A percentile compares a stretch with the other conserved stretches of the same genome.
Evolutionary conservation across 2,329 filamentous ascomycete genomes (phyloP).

Genomic region (Tothia fuscella): DNA sequence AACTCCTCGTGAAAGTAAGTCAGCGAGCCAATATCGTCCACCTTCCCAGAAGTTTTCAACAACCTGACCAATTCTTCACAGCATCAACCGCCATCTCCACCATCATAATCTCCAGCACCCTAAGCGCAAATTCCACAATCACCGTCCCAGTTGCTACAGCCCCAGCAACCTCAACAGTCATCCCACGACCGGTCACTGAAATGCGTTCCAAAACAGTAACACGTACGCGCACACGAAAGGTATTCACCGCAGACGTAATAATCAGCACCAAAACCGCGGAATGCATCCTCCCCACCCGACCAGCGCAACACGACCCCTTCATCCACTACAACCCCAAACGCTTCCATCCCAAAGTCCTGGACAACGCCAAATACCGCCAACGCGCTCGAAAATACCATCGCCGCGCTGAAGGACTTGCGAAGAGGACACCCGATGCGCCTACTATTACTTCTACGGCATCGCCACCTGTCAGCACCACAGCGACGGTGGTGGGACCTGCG

Average conservation of each 20-base stretch:
- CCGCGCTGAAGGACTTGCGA: not conserved
- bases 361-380: not conserved
- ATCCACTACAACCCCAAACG: not conserved
- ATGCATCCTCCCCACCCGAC: slow-evolving; percentile 20
- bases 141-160: slow-evolving; percentile 15
- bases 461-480: not conserved
- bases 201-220: slow-evolving; percentile 20
- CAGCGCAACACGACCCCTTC: slow-evolving; percentile 15
- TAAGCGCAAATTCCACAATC: slow-evolving; percentile 16
- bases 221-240: slow-evolving; percentile 17
- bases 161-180: slow-evolving; percentile 17
- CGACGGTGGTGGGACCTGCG: not conserved
- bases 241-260: slow-evolving; percentile 12
- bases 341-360: not conserved
- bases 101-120: slow-evolving; percentile 12
- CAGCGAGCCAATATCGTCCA: too few species aligned
- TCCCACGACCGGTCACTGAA: slow-evolving; percentile 15
- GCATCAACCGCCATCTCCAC: slow-evolving; percentile 15
- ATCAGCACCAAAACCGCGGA: slow-evolving; percentile 22
- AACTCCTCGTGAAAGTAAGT: slow-evolving; percentile 15
- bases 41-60: too few species aligned
- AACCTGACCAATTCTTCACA: too few species aligned
- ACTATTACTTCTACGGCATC: not conserved
- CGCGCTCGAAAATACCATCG: not conserved
- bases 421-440: not conserved